Conservation (phyloP, 352 stramenopile species). For the Phytopythium aichiense region DNA sequence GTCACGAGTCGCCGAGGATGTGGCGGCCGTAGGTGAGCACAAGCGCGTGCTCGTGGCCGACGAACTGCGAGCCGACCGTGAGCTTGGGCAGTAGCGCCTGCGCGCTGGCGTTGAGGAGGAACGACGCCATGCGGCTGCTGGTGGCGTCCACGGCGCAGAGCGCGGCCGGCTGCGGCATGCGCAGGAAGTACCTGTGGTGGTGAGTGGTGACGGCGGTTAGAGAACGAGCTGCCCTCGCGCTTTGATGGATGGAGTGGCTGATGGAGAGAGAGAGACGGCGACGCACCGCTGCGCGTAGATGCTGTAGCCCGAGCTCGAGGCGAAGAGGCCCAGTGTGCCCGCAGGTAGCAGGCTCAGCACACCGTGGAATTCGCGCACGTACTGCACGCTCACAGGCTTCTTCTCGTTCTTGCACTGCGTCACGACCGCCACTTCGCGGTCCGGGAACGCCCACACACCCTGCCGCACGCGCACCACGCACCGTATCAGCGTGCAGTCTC, state of each 20-base stretch:
- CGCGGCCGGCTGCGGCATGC: conserved; percentile 53
- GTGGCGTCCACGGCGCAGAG: conserved; percentile 47
- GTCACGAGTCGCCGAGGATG: conserved; percentile 32
- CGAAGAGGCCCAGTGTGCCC: conserved; percentile 56
- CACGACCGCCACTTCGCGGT: conserved; percentile 57
- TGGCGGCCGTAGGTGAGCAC: conserved; percentile 69
- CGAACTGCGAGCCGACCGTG: conserved; percentile 56
- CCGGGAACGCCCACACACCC: conserved; percentile 62
- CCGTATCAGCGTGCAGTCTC: conserved; percentile 2
- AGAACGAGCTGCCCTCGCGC: too few relatives aligned
- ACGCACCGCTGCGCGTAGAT: conserved; percentile 64
- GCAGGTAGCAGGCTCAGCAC: conserved; percentile 42
- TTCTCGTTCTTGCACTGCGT: conserved; percentile 82
- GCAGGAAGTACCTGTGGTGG: conserved; percentile 44
- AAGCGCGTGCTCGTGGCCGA: conserved; percentile 55
- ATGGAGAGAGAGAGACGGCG: neutral
- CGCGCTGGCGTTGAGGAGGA: conserved; percentile 60
- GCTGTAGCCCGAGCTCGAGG: conserved; percentile 72
- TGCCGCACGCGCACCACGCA: conserved; percentile 10
- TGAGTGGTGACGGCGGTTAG: neutral
- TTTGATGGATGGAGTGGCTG: neutral
- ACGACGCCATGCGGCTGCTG: conserved; percentile 35
- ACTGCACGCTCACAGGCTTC: conserved; percentile 61
- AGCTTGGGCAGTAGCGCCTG: conserved; percentile 59
- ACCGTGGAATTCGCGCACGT: conserved; percentile 75